Evolutionary conservation across 2,329 filamentous ascomycete genomes (phyloP).

Genomic region (Diaporthe eres): DNA sequence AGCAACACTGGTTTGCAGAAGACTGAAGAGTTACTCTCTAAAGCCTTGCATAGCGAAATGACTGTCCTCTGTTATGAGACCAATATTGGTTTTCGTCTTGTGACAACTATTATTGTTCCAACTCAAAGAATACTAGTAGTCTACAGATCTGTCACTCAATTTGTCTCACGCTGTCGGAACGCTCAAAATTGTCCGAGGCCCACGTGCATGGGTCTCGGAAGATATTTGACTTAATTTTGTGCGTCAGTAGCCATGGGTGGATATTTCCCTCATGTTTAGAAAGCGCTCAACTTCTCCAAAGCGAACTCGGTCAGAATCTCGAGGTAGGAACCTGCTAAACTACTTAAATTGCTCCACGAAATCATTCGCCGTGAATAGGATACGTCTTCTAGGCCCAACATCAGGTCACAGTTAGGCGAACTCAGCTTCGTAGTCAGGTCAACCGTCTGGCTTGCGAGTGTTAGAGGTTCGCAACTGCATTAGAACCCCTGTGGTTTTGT

Average conservation of each 20-base stretch:
- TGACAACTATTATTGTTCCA: not conserved
- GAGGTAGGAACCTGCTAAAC: not conserved
- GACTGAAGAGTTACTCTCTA: not conserved
- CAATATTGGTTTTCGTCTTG: not conserved
- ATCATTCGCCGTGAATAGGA: not conserved
- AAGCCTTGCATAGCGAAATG: not conserved
- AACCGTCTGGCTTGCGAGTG: not conserved
- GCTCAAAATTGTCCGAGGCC: slow-evolving; percentile 1
- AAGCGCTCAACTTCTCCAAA: not conserved
- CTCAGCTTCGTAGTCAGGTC: not conserved
- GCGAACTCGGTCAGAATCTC: not conserved
- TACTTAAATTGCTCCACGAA: not conserved
- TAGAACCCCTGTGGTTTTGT: not conserved
- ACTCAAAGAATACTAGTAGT: not conserved
- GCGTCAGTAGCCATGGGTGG: not conserved
- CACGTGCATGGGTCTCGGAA: not conserved
- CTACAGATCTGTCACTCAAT: not conserved
- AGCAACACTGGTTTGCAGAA: not conserved
- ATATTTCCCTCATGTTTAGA: not conserved
- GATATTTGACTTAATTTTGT: not conserved
- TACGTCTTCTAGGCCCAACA: not conserved
- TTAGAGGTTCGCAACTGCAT: not conserved
- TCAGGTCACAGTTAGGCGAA: not conserved
- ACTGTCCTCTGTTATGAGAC: not conserved
- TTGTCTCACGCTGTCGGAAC: not conserved